Evolutionary conservation across 1,139 yeast genomes (phyloP).

Genomic region (Geotrichum bryndzae): DNA sequence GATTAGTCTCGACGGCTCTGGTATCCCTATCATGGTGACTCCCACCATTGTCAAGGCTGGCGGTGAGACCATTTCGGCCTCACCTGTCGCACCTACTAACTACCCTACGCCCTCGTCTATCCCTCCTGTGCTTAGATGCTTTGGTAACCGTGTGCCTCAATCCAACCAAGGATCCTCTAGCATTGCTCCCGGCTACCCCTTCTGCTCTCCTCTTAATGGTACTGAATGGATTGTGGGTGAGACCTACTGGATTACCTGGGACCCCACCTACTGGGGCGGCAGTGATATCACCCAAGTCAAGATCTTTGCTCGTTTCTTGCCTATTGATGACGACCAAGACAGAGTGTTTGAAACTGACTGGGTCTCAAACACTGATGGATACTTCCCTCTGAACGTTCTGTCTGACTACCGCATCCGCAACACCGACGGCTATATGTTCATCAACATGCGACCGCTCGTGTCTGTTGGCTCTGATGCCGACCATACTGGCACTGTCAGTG

Average conservation of each 20-base stretch:
- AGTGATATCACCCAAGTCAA: slow-evolving; percentile 34
- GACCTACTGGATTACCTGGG: slow-evolving; percentile 44
- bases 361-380: slow-evolving; percentile 37
- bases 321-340: slow-evolving; percentile 30
- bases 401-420: slow-evolving; percentile 29
- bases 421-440: slow-evolving; percentile 35
- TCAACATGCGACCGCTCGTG: slow-evolving; percentile 38
- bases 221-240: slow-evolving; percentile 41
- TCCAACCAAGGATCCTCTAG: slow-evolving; percentile 15
- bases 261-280: slow-evolving; percentile 39
- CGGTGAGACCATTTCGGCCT: slow-evolving; percentile 28
- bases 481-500: slow-evolving; percentile 36
- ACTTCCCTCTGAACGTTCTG: slow-evolving; percentile 34
- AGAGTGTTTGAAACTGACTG: slow-evolving; percentile 33
- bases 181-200: slow-evolving; percentile 34
- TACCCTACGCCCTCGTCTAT: slow-evolving; percentile 35
- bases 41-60: slow-evolving; percentile 34
- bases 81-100: slow-evolving; percentile 36
- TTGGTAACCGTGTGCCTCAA: slow-evolving; percentile 37
- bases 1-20: slow-evolving; percentile 38
- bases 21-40: slow-evolving; percentile 38
- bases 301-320: slow-evolving; percentile 34
- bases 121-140: slow-evolving; percentile 40
- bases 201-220: slow-evolving; percentile 38
- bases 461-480: slow-evolving; percentile 33